A percentile compares a stretch with the other conserved stretches of the same genome.
phyloP scores from a whole-genome alignment of 805 yeast species.

The Yarrowia divulgata region DNA sequence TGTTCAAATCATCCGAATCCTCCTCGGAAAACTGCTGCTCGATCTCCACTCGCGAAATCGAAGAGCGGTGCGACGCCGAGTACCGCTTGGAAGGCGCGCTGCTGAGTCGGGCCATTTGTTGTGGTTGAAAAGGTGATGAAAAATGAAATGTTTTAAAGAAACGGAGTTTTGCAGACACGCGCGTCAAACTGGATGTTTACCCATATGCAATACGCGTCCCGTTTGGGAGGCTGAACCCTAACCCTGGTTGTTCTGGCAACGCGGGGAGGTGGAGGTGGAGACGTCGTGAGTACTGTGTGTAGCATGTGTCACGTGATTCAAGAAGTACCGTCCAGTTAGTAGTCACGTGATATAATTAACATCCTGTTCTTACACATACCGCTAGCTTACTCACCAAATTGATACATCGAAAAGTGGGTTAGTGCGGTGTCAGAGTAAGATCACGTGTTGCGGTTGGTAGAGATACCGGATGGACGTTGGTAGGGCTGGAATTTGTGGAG shows the following conservation, averaged over 20 bases:
- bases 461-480: too few relatives aligned
- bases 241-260: slow-evolving; percentile 21
- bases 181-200: slow-evolving; percentile 30
- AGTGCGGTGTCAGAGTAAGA: too few relatives aligned
- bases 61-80: slow-evolving; percentile 18
- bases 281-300: too few relatives aligned
- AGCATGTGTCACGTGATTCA: too few relatives aligned
- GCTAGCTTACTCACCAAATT: too few relatives aligned
- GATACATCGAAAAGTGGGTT: too few relatives aligned
- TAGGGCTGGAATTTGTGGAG: too few relatives aligned
- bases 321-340: too few relatives aligned
- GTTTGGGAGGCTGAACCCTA: background rate
- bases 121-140: background rate
- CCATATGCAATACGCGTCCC: slow-evolving; percentile 19
- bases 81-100: slow-evolving; percentile 37
- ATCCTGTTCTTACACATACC: too few relatives aligned
- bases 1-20: background rate
- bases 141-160: too few relatives aligned
- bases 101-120: slow-evolving; percentile 34
- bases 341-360: too few relatives aligned
- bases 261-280: background rate
- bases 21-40: slow-evolving; percentile 5
- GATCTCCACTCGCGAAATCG: slow-evolving; percentile 20
- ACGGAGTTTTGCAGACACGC: background rate
- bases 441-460: too few relatives aligned